Evolutionary conservation across 805 yeast species (phyloP), one percentile per base, ranked within the genome.

Genomic region (Zygoascus flipseniorum): DNA sequence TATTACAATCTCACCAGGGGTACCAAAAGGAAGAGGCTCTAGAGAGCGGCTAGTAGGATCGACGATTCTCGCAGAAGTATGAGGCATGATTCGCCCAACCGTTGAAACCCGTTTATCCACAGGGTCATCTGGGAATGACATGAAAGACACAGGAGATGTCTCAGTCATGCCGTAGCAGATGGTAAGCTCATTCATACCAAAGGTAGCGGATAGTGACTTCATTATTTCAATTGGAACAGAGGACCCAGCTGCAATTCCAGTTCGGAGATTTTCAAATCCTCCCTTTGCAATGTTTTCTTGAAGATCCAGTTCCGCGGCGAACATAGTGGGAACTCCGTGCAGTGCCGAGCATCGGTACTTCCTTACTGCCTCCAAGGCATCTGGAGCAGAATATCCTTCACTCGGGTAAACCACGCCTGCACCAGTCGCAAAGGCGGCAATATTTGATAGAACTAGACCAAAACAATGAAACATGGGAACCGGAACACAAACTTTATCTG

Each of bases 161-260:
- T 65, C 68, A 9, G 68, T 65, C 68, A 65, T 65, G 5, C 68
- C 68, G 48, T 65, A 65, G 55, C 68, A 63, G 31, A 64, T 65
- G 5, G 63, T 60, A 26, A 64, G 57, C 32, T 60, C 63, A 19
- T 47, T 48, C 43, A 64, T 48, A 43, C 63, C 62, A 44, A 65
- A 48, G 8, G 46, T 47, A 11, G 55, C 16, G 18, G 52, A 45
- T 19, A 65, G 56, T 20, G 56, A 49, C 9, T 53, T 50, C 68
- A 65, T 64, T 23, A 65, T 58, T 39, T 65, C 66, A 1, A 62
- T 53, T 10, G 68, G 68, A 68, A 65, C 61, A 10, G 65, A 54
- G 9, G 69, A 61, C 14, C 68, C 68, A 19, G 68, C 65, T 10
- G 65, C 68, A 19, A 65, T 65, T 14, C 69, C 69, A 2, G 64